These are phyloP conservation scores for Gaeumannomyces sp. DNA, from an alignment of 2,329 filamentous ascomycete genomes.

Conservation along the genomic window DNA sequence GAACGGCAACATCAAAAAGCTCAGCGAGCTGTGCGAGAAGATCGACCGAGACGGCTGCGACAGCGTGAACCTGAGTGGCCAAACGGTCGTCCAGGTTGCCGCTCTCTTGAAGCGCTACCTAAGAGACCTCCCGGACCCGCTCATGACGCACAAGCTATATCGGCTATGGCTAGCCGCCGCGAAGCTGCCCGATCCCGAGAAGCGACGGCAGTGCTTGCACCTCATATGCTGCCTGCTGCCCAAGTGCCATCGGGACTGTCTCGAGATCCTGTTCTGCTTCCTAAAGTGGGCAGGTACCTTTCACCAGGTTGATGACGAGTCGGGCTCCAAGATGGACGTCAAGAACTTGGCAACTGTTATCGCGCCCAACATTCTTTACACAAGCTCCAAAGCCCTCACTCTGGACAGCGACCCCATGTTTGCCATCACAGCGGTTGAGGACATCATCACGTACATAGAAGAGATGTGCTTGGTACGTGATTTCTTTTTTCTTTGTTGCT, in stretches of 20 bases:
- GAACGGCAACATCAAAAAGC: conserved; percentile 95
- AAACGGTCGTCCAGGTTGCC: conserved; percentile 89
- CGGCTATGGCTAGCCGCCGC: conserved; percentile 84
- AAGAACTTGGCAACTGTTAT: conserved; percentile 97
- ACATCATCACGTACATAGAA: conserved; percentile 87
- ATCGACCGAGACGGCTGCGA: conserved; percentile 85
- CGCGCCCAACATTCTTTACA: conserved; percentile 87
- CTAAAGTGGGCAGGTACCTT: conserved; percentile 97
- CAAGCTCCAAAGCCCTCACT: conserved; percentile 55
- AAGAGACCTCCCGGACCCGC: conserved; percentile 85
- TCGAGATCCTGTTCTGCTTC: conserved; percentile 94
- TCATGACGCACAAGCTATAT: conserved; percentile 93
- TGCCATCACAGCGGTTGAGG: conserved; percentile 88
- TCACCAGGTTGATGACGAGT: conserved; percentile 93
- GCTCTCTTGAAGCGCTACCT: conserved; percentile 93
- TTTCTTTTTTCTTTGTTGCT: conserved; percentile 6
- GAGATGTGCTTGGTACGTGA: conserved; percentile 91
- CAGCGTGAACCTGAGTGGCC: conserved; percentile 76
- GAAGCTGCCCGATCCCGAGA: conserved; percentile 76
- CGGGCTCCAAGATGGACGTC: conserved; percentile 97
- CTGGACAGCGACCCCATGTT: conserved; percentile 85
- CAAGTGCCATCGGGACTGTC: conserved; percentile 84
- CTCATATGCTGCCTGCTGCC: conserved; percentile 87
- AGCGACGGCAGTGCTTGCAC: conserved; percentile 79
- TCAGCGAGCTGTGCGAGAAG: conserved; percentile 77